Evolutionary conservation across 2,329 filamentous ascomycete species (phyloP).

Genomic region (Fusarium stilboides): DNA sequence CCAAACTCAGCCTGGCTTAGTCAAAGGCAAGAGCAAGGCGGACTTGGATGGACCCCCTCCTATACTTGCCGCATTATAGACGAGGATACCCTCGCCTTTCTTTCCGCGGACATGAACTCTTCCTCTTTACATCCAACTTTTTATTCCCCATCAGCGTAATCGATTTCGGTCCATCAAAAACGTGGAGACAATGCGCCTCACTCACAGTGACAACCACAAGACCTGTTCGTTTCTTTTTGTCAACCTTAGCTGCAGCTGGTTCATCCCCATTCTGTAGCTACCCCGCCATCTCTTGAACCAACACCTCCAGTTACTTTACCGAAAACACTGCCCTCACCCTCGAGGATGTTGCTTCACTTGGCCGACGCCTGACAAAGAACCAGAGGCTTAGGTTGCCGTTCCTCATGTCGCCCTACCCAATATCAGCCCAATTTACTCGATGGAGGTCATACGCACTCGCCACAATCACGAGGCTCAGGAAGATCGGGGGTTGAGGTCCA

Average conservation of each 20-base stretch:
- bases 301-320: slow-evolving; percentile 3
- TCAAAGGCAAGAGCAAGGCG: slow-evolving; percentile 25
- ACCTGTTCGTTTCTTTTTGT: slow-evolving; percentile 30
- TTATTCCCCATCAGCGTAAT: slow-evolving; percentile 1
- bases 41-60: slow-evolving; percentile 24
- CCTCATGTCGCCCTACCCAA: slow-evolving; percentile 39
- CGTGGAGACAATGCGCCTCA: slow-evolving; percentile 3
- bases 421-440: slow-evolving; percentile 33
- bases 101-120: not conserved
- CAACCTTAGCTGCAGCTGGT: slow-evolving; percentile 16
- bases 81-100: slow-evolving; percentile 26
- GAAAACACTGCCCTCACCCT: not conserved
- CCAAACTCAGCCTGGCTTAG: slow-evolving; percentile 15
- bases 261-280: slow-evolving; percentile 8
- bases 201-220: not conserved
- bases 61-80: slow-evolving; percentile 29
- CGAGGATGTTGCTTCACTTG: slow-evolving; percentile 10
- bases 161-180: slow-evolving; percentile 12
- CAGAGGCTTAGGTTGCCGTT: slow-evolving; percentile 7
- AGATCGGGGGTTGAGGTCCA: slow-evolving; percentile 26
- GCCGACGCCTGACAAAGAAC: slow-evolving; percentile 10
- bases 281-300: too few species aligned
- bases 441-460: slow-evolving; percentile 24
- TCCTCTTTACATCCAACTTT: slow-evolving; percentile 31
- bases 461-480: slow-evolving; percentile 23